Base-by-base conservation (phyloP, 2,329 filamentous ascomycete species). In the Hirsutella thompsonii region DNA sequence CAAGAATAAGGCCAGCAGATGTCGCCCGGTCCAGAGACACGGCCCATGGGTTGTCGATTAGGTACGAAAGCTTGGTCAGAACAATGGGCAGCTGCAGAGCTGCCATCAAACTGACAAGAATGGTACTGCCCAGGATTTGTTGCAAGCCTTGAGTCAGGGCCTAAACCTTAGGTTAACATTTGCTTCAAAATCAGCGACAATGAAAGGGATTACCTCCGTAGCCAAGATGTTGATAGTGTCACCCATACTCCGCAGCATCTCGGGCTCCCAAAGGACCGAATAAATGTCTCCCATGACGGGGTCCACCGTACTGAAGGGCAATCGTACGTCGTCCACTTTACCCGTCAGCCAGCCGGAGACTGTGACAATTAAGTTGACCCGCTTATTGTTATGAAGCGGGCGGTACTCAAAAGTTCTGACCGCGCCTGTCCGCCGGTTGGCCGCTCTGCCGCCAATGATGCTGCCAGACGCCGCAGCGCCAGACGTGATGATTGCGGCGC, bases 241-340 rank as follows among this genome's bases (percentile, higher is more conserved):
- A 74, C 92, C 92, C 81, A 95, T 98, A 61, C 87, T 94, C 52
- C 79, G 82, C 56, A 98, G 73, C 89, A 98, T 94, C 57, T 98
- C 92, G 3, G 92, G 93, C 60, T 98, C 92, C 89, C 92, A 98
- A 44, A 93, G 69, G 10, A 98, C 81, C 1, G 90, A 95, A 64
- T 98, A 98, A 14, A 98, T 80, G 56, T 98, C 92, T 11, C 92
- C 92, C 92, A 98, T 98, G 47, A 96, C 77, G 1, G 93, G 87
- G 59, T 98, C 89, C 6, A 98, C 83, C 0, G 93, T 98, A 65
- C 88, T 95, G 62, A 84, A 98, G 8, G 92, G 92, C 54, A 98
- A 64, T 45, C 92, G 84, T 38, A 98, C 89, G 59, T 98, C 92
- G 63, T 98, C 92, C 40, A 94, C 81, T 56, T 94, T 96, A 53